Conservation (phyloP, 768 basidiomycete genomes). For the Trametes meyenii region DNA sequence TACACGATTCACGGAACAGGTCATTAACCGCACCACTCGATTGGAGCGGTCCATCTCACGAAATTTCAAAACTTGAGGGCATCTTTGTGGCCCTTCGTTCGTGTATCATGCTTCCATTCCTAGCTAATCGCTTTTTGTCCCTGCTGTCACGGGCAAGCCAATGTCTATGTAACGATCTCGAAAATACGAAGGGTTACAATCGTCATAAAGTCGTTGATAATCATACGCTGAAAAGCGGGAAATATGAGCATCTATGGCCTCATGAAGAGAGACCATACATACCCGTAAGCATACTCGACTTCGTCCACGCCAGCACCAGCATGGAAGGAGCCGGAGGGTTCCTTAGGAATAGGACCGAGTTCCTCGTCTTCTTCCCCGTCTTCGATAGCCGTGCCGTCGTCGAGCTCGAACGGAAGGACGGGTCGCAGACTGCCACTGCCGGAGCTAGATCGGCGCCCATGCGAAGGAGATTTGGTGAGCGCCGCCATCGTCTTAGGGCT, state of each 20-base stretch:
- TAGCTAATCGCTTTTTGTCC: too few relatives aligned
- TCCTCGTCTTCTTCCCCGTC: constrained; percentile 77
- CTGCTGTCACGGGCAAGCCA: too few relatives aligned
- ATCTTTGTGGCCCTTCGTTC: background rate
- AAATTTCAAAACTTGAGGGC: too few relatives aligned
- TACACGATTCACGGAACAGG: too few relatives aligned
- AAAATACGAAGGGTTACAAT: too few relatives aligned
- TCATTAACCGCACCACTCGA: background rate
- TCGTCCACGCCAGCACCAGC: constrained; percentile 86
- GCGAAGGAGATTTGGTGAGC: constrained; percentile 88
- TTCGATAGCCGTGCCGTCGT: constrained; percentile 74
- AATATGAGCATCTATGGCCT: background rate
- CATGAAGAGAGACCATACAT: constrained; percentile 35
- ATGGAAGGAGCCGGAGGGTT: constrained; percentile 70
- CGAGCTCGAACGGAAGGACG: constrained; percentile 74
- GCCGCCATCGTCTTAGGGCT: constrained; percentile 95
- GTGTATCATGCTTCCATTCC: background rate
- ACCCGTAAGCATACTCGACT: constrained; percentile 89
- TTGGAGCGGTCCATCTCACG: background rate
- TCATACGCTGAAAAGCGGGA: constrained; percentile 1
- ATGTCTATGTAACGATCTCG: too few relatives aligned
- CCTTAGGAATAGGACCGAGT: constrained; percentile 76
- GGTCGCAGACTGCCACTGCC: constrained; percentile 80
- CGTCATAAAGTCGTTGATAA: background rate
- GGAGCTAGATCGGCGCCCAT: constrained; percentile 76